Evolutionary conservation across 768 basidiomycete species (phyloP), one percentile per base, ranked within the genome.

Genomic region (Lentinula detonsa): DNA sequence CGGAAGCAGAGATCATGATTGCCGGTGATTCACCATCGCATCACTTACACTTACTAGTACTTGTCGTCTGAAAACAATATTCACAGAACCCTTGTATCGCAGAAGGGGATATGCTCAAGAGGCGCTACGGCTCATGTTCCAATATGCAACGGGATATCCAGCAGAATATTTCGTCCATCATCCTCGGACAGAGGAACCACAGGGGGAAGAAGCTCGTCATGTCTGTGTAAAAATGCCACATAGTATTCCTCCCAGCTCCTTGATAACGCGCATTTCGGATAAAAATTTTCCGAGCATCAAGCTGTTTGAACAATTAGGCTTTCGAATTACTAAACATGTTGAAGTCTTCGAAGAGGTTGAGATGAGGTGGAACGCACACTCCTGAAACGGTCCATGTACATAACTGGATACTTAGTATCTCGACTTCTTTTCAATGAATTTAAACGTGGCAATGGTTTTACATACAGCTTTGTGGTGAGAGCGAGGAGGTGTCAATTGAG

Each of bases 1-100:
- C 85, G 2, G 95, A 98, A 68, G 83, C 86, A 31, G 93, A 96
- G 71, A 86, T 96, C 62, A 98, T 96, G 95, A 89, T 96, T 62
- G 93, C 94, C 67, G 90, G 91, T 87, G 63, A 35, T 43, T 40
- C 13, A 42, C 13, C 40, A 52, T 34, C 31, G 28, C 23, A 16
- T 35, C 7, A 39, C 18, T 39, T 60, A 40, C 46, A 15, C 21
- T 31, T 23, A 39, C 16, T 9, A 28, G 28, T 28, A 28, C 54
- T 23, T 8, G 50, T 35, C 37, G 31, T 23, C 13, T 35, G 37
- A 56, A 15, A 35, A 23, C 16, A 28, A 15, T 1, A 35, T 10
- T 16, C 18, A 35, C 71, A 92, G 91, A 93, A 64, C 75, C 78
- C 28, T 73, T 73, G 0, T 91, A 85, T 70, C 81, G 93, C 8